Evolutionary conservation across 2,329 filamentous ascomycete genomes (phyloP).

Genomic region (Colletotrichum magnum): DNA sequence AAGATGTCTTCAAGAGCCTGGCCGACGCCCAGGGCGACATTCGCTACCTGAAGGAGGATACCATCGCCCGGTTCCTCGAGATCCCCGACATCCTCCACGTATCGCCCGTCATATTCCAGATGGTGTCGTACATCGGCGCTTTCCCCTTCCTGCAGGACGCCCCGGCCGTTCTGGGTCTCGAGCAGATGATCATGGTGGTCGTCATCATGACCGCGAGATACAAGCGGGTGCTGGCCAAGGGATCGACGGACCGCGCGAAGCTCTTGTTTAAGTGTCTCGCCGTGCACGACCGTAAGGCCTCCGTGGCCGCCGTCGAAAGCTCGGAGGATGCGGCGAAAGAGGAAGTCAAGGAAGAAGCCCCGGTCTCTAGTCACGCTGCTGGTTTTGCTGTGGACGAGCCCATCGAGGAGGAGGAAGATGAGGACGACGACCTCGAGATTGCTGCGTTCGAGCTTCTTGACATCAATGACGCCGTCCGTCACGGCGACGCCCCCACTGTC

Average conservation of each 20-base stretch:
- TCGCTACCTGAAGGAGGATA: constrained; percentile 78
- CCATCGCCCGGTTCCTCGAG: constrained; percentile 79
- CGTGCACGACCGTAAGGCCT: constrained; percentile 75
- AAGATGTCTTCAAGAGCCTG: constrained; percentile 79
- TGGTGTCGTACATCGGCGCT: constrained; percentile 78
- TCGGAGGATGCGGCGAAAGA: constrained; percentile 12
- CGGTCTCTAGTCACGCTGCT: constrained; percentile 41
- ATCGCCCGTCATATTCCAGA: constrained; percentile 79
- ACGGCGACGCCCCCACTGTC: constrained; percentile 64
- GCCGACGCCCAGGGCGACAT: constrained; percentile 75
- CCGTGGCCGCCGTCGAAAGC: constrained; percentile 47
- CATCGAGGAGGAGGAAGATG: constrained; percentile 61
- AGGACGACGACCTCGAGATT: constrained; percentile 75
- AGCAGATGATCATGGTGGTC: constrained; percentile 80
- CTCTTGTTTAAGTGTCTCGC: constrained; percentile 80
- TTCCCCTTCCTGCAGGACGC: constrained; percentile 82
- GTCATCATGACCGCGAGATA: constrained; percentile 81
- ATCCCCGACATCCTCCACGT: constrained; percentile 78
- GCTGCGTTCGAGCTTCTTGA: constrained; percentile 79
- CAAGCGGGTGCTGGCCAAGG: constrained; percentile 71
- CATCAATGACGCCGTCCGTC: constrained; percentile 72
- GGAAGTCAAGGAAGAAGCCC: constrained; percentile 31
- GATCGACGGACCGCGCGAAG: constrained; percentile 71
- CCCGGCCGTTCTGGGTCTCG: constrained; percentile 77
- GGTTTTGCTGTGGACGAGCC: constrained; percentile 64